A percentile compares a stretch with the other conserved stretches of the same genome.
phyloP scores from a whole-genome alignment of 2,329 filamentous ascomycete species.

The Camillea tinctor region DNA sequence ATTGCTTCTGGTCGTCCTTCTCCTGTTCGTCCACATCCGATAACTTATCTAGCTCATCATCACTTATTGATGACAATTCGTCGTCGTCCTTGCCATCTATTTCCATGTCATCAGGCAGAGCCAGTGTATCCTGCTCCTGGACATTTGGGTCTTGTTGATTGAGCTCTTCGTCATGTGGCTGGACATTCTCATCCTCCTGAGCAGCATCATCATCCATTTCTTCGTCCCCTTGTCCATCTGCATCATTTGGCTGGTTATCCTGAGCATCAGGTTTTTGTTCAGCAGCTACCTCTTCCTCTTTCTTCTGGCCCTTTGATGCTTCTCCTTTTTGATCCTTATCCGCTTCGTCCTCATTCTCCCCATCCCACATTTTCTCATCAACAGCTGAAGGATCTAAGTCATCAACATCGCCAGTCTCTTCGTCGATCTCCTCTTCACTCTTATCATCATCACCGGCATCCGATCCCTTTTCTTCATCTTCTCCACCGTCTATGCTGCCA shows the following conservation, averaged over 20 bases:
- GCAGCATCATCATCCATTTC: conserved; percentile 60
- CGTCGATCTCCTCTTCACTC: conserved; percentile 75
- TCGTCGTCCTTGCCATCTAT: conserved; percentile 67
- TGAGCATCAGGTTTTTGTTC: conserved; percentile 57
- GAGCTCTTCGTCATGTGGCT: conserved; percentile 55
- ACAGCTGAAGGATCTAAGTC: conserved; percentile 86
- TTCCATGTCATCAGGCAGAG: conserved; percentile 85
- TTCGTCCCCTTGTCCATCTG: conserved; percentile 47
- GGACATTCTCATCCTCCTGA: conserved; percentile 55
- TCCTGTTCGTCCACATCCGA: conserved; percentile 49
- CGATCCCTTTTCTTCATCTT: conserved; percentile 59
- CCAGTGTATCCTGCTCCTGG: conserved; percentile 77
- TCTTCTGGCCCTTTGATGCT: conserved; percentile 67
- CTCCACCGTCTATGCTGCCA: conserved; percentile 61
- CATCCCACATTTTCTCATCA: conserved; percentile 99
- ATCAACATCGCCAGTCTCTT: conserved; percentile 87
- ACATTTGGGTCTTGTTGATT: conserved; percentile 70
- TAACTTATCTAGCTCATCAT: conserved; percentile 59
- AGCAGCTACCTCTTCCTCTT: conserved; percentile 58
- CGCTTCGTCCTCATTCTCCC: conserved; percentile 72
- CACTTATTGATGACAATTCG: conserved; percentile 49
- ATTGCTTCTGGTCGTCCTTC: conserved; percentile 37
- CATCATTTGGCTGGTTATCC: conserved; percentile 44
- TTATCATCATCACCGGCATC: conserved; percentile 64
- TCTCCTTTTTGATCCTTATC: conserved; percentile 81